These are phyloP conservation scores for Scedosporium apiospermum DNA, from an alignment of 2,329 filamentous ascomycete species.

Conservation along the genomic window DNA sequence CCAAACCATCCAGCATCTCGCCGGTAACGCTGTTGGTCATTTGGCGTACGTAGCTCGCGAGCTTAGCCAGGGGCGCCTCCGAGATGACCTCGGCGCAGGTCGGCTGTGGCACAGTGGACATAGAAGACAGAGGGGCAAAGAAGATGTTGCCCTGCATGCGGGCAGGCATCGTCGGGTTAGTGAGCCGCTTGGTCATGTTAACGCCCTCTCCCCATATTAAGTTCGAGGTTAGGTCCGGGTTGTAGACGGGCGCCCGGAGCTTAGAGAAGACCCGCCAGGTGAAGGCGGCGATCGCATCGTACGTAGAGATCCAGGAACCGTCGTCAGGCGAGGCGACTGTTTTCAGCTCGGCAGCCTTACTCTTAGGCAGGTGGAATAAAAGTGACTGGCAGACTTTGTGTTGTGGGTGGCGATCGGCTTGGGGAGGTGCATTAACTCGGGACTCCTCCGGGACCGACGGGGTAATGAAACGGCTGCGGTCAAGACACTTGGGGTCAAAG, in stretches of 20 bases:
- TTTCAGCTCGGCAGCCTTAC: conserved; percentile 31
- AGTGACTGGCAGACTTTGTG: conserved; percentile 17
- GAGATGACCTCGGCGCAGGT: conserved; percentile 24
- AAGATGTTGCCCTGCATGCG: conserved; percentile 28
- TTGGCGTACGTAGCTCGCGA: conserved; percentile 26
- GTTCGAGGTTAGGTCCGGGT: conserved; percentile 16
- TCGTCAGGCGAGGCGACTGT: conserved; percentile 21
- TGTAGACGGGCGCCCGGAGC: conserved; percentile 23
- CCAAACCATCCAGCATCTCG: conserved; percentile 18
- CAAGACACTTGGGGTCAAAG: conserved; percentile 26
- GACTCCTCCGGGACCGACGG: conserved; percentile 17
- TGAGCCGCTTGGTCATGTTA: conserved; percentile 27
- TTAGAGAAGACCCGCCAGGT: conserved; percentile 29
- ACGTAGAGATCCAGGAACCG: conserved; percentile 33
- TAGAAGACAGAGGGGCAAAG: conserved; percentile 16
- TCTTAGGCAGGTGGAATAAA: conserved; percentile 33
- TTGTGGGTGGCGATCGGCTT: conserved; percentile 18
- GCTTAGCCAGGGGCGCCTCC: conserved; percentile 21
- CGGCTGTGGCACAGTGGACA: conserved; percentile 16
- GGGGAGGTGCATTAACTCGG: conserved; percentile 20
- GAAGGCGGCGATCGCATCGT: conserved; percentile 31
- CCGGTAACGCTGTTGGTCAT: conserved; percentile 25
- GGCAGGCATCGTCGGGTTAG: conserved; percentile 19
- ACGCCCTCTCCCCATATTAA: conserved; percentile 26
- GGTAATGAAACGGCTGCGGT: conserved; percentile 21